These are phyloP conservation scores for Mycosarcoma maydis DNA, from an alignment of 1,284 basidiomycete species.

Conservation along the genomic window DNA sequence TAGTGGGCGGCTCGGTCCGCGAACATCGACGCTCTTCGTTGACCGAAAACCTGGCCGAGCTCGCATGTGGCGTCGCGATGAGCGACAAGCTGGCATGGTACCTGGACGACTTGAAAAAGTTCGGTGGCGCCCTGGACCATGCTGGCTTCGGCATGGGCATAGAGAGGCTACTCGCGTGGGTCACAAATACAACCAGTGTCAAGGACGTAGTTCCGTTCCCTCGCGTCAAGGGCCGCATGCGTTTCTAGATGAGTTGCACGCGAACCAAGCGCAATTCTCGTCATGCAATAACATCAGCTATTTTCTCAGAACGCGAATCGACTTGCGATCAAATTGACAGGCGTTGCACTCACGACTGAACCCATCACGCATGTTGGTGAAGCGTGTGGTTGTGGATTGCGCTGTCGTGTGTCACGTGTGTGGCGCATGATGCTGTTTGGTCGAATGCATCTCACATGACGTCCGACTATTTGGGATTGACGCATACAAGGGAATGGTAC, in stretches of 20 bases:
- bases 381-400: no score
- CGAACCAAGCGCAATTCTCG: no score
- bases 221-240: constrained; percentile 47
- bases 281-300: no score
- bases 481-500: no score
- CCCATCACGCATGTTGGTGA: no score
- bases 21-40: constrained; percentile 77
- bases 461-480: no score
- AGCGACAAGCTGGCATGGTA: constrained; percentile 53
- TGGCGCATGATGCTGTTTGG: no score
- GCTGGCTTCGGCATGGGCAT: constrained; percentile 64
- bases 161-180: constrained; percentile 61
- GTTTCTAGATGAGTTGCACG: constrained; percentile 36
- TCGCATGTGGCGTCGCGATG: constrained; percentile 1
- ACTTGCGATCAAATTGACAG: no score
- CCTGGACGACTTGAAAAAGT: constrained; percentile 52
- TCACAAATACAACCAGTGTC: constrained; percentile 59
- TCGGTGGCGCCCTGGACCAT: constrained; percentile 54
- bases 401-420: no score
- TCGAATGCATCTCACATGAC: no score
- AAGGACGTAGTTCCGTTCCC: constrained; percentile 61
- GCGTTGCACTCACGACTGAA: no score
- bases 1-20: constrained; percentile 88
- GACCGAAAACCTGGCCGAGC: constrained; percentile 15
- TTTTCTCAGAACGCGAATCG: no score